Percentiles rank a stretch among this genome's conserved stretches.
Conservation (phyloP, 805 yeast species). For the Wickerhamomyces bovis region DNA sequence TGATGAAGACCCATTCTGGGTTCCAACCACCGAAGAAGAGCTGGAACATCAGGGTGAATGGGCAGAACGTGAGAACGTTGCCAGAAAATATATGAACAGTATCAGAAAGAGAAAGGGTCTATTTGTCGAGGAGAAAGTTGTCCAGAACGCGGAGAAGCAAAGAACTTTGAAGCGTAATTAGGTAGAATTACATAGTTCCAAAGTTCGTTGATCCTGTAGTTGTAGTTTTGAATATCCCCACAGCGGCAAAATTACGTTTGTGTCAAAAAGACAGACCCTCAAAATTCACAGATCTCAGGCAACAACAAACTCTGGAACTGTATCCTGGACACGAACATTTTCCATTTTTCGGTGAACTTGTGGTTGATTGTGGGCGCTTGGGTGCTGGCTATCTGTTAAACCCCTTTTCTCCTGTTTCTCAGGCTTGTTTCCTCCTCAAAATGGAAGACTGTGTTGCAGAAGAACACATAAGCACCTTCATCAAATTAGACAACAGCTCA, state of each 20-base stretch:
- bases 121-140: conserved; percentile 83
- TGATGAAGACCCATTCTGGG: conserved; percentile 97
- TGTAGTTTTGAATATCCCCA: too few relatives aligned
- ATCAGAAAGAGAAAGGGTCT: conserved; percentile 85
- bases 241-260: background rate
- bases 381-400: background rate
- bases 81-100: conserved; percentile 76
- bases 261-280: background rate
- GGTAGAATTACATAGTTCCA: background rate
- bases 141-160: conserved; percentile 91
- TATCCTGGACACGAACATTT: background rate
- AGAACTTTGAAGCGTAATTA: conserved; percentile 74
- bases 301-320: background rate
- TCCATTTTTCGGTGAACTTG: background rate
- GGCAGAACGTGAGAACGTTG: conserved; percentile 89
- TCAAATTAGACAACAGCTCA: background rate
- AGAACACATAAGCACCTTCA: background rate
- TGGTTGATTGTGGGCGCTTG: background rate
- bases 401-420: background rate
- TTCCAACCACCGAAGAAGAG: conserved; percentile 96
- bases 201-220: background rate
- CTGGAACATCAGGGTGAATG: conserved; percentile 87
- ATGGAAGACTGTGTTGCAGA: background rate
- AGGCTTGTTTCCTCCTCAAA: background rate
- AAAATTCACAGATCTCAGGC: background rate